These are phyloP conservation scores for Elaeis oleifera DNA, from an alignment of 202 grass and related monocot genomes.

Conservation along the genomic window DNA sequence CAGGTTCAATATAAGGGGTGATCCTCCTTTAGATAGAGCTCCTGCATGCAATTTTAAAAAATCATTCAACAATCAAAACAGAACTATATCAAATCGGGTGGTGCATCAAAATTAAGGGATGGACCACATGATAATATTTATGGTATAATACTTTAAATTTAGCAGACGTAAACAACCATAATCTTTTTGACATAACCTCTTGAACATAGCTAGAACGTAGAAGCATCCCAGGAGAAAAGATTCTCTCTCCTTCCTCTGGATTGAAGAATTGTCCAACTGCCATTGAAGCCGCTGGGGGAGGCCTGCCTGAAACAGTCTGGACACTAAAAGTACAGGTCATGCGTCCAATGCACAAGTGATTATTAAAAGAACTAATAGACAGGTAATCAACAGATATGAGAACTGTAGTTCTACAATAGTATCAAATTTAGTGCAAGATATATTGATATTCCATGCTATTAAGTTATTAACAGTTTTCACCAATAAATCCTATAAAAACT, in stretches of 20 bases:
- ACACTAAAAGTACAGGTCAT: conserved; percentile 37
- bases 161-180: background rate
- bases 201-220: conserved; percentile 53
- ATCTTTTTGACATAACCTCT: conserved; percentile 41
- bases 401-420: too few species aligned
- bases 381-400: too few species aligned
- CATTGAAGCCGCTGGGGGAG: conserved; percentile 93
- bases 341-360: conserved; percentile 1
- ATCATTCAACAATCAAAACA: conserved; percentile 15
- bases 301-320: conserved; percentile 94
- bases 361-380: too few species aligned
- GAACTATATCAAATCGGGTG: too few species aligned
- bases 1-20: conserved; percentile 61
- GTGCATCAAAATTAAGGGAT: too few species aligned
- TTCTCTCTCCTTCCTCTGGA: conserved; percentile 55
- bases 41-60: conserved; percentile 38
- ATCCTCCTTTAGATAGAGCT: conserved; percentile 72
- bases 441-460: too few species aligned
- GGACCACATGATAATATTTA: too few species aligned
- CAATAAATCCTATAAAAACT: too few species aligned
- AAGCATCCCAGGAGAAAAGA: conserved; percentile 45
- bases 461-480: too few species aligned
- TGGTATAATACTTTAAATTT: too few species aligned
- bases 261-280: conserved; percentile 98
- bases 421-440: too few species aligned